Conservation (phyloP, 352 stramenopile species). For the Globisporangium echinulatum region DNA sequence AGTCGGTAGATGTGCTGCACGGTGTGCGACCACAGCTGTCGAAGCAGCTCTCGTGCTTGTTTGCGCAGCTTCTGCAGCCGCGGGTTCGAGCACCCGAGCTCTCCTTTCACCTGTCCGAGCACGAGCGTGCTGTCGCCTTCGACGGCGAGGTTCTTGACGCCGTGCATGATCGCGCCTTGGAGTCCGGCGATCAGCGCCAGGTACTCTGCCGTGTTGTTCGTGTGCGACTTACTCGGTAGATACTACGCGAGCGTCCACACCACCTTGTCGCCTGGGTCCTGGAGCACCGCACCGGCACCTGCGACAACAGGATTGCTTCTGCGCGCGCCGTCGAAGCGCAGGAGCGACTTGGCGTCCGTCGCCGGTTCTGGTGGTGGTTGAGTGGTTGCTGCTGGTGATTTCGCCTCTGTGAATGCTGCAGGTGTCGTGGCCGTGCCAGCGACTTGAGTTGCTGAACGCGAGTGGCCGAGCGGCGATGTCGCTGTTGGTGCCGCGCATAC, state of each 20-base stretch:
- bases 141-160: background rate
- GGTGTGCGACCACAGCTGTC: background rate
- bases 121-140: conserved; percentile 9
- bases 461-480: too few species aligned
- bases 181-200: too few species aligned
- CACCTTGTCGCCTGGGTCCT: too few species aligned
- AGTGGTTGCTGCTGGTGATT: background rate
- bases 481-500: too few species aligned
- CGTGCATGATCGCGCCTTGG: background rate
- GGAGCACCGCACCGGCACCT: too few species aligned
- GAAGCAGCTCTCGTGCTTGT: background rate
- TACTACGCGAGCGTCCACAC: too few species aligned
- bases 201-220: too few species aligned
- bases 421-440: too few species aligned
- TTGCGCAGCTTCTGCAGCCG: conserved; percentile 8
- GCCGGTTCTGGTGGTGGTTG: background rate
- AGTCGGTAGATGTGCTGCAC: conserved; percentile 9
- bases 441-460: too few species aligned
- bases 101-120: conserved; percentile 4
- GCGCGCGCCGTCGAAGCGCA: conserved; percentile 5
- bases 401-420: too few species aligned
- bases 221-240: too few species aligned
- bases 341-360: background rate
- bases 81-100: conserved; percentile 8
- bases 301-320: too few species aligned